Evolutionary conservation across 1,284 basidiomycete species (phyloP).

Genomic region (Hortiboletus rubellus): DNA sequence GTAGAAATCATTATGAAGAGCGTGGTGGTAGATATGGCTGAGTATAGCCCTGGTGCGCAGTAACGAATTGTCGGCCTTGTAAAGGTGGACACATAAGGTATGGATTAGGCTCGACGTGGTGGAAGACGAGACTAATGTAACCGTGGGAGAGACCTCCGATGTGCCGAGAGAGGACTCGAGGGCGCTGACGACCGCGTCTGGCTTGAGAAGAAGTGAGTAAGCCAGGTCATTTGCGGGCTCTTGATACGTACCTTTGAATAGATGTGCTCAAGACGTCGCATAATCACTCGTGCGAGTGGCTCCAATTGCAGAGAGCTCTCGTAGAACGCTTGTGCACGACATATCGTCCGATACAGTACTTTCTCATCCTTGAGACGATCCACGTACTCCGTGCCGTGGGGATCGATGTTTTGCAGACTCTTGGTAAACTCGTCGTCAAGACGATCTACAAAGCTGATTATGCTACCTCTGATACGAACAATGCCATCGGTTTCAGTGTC

Average conservation of each 20-base stretch:
- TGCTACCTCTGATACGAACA: constrained; percentile 84
- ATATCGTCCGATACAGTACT: constrained; percentile 90
- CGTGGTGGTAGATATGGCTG: constrained; percentile 96
- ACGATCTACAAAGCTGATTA: constrained; percentile 94
- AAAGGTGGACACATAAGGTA: constrained; percentile 88
- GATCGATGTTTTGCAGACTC: constrained; percentile 97
- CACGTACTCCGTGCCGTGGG: constrained; percentile 97
- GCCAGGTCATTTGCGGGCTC: background rate
- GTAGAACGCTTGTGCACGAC: constrained; percentile 89
- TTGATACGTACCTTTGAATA: constrained; percentile 81
- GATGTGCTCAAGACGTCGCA: constrained; percentile 96
- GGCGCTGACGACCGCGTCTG: constrained; percentile 90
- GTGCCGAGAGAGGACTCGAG: constrained; percentile 72
- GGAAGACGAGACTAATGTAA: constrained; percentile 55
- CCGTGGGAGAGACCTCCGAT: constrained; percentile 58
- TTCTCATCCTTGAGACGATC: constrained; percentile 96
- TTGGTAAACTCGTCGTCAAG: constrained; percentile 99
- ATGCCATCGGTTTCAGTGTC: constrained; percentile 64
- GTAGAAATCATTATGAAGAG: constrained; percentile 95
- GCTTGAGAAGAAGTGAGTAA: constrained; percentile 49
- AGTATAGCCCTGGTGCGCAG: constrained; percentile 96
- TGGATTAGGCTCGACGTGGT: constrained; percentile 80
- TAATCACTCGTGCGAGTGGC: constrained; percentile 84
- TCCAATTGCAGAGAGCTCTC: constrained; percentile 78
- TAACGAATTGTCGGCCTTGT: constrained; percentile 89